phyloP scores from a whole-genome alignment of 768 basidiomycete species.

The Holtermanniella nyarrowii region DNA sequence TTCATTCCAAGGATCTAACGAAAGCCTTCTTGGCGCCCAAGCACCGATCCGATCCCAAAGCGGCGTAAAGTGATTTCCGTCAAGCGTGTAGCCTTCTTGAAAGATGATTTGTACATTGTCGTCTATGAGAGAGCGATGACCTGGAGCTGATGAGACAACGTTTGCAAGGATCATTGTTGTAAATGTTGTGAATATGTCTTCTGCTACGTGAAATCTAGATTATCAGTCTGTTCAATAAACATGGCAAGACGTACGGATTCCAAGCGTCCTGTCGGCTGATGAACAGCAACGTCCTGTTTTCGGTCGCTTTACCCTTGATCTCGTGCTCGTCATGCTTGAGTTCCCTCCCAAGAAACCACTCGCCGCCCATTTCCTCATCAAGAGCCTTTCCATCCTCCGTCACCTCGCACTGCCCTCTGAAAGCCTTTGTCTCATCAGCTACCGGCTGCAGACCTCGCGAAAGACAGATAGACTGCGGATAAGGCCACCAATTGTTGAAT shows the following conservation, averaged over 20 bases:
- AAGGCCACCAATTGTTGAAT: slow-evolving; percentile 34
- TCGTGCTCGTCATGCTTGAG: slow-evolving; percentile 1
- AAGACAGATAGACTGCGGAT: slow-evolving; percentile 29
- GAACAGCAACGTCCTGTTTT: slow-evolving; percentile 22
- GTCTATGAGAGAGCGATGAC: slow-evolving; percentile 3
- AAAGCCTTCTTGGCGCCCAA: slow-evolving; percentile 28
- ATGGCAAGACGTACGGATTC: slow-evolving; percentile 20
- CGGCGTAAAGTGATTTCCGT: slow-evolving; percentile 31
- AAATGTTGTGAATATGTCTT: slow-evolving; percentile 37
- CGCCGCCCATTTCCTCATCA: slow-evolving; percentile 22
- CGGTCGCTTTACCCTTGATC: slow-evolving; percentile 11
- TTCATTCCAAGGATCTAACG: slow-evolving; percentile 30
- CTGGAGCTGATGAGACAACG: slow-evolving; percentile 7
- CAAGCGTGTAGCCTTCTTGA: slow-evolving; percentile 28
- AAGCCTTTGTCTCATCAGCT: slow-evolving; percentile 6
- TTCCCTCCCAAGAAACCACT: slow-evolving; percentile 26
- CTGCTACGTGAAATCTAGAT: slow-evolving; percentile 32
- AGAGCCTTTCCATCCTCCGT: slow-evolving; percentile 18
- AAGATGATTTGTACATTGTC: slow-evolving; percentile 31
- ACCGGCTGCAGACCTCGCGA: slow-evolving; percentile 17
- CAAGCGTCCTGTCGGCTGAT: slow-evolving; percentile 35
- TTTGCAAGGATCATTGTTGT: slow-evolving; percentile 24
- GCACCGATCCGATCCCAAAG: slow-evolving; percentile 36
- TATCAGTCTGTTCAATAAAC: neutral
- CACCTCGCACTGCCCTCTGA: slow-evolving; percentile 9